A percentile compares a stretch with the other conserved stretches of the same genome.
These are phyloP conservation scores for Pseudopithomyces maydicus DNA, from an alignment of 2,329 filamentous ascomycete species.

Conservation along the genomic window DNA sequence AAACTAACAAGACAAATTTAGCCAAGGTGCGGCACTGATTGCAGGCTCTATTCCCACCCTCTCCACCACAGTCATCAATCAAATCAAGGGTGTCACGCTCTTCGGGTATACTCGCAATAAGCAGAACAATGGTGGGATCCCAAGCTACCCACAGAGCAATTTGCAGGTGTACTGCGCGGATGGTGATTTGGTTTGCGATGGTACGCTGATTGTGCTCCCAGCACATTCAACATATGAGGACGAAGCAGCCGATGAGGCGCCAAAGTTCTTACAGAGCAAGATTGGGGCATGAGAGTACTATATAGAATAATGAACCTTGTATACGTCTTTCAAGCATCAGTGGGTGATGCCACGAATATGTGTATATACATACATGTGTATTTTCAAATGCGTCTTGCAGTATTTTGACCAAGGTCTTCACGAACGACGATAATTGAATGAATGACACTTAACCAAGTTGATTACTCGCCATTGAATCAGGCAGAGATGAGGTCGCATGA, in stretches of 20 bases:
- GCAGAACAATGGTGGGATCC: constrained; percentile 44
- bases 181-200: constrained; percentile 43
- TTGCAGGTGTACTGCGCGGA: constrained; percentile 43
- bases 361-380: neutral
- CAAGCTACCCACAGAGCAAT: constrained; percentile 37
- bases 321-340: neutral
- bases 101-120: constrained; percentile 49
- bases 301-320: neutral
- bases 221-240: constrained; percentile 40
- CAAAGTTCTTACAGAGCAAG: constrained; percentile 27
- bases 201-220: constrained; percentile 37
- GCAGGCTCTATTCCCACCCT: constrained; percentile 40
- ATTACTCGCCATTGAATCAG: too few relatives aligned
- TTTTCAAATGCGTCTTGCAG: neutral
- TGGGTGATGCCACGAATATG: neutral
- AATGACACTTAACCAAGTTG: too few relatives aligned
- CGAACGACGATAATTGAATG: too few relatives aligned
- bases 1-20: constrained; percentile 11
- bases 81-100: constrained; percentile 46
- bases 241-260: constrained; percentile 30
- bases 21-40: constrained; percentile 48
- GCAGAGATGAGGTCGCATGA: constrained; percentile 1
- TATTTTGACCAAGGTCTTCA: too few relatives aligned
- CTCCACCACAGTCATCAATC: constrained; percentile 26
- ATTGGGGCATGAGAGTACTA: constrained; percentile 6